Evolutionary conservation across 2,329 filamentous ascomycete species (phyloP).

Genomic region (Coniochaeta prunicola): DNA sequence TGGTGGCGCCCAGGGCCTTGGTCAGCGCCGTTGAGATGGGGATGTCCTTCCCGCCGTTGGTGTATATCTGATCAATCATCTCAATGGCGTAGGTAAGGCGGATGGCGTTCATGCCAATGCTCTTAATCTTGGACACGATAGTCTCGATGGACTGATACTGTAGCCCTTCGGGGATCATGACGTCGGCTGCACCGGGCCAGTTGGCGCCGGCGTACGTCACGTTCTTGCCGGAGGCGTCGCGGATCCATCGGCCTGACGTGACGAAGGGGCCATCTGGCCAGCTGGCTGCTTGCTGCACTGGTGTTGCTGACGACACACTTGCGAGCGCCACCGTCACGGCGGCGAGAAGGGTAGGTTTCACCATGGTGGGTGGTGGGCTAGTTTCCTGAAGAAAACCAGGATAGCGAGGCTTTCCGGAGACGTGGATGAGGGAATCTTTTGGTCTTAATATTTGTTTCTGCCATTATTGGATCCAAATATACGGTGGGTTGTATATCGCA

Average conservation of each 20-base stretch:
- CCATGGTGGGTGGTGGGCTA: not conserved
- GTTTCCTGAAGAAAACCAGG: not conserved
- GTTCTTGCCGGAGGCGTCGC: constrained; percentile 31
- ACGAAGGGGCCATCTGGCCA: constrained; percentile 37
- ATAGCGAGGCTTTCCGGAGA: not conserved
- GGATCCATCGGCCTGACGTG: constrained; percentile 32
- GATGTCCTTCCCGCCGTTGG: constrained; percentile 38
- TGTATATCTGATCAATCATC: constrained; percentile 53
- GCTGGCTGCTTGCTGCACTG: constrained; percentile 6
- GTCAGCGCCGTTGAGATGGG: constrained; percentile 36
- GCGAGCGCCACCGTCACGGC: constrained; percentile 5
- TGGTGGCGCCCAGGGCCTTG: constrained; percentile 38
- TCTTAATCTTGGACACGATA: constrained; percentile 50
- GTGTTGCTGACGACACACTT: constrained; percentile 9
- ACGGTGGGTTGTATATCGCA: not conserved
- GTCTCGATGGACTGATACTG: constrained; percentile 51
- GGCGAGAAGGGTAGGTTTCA: constrained; percentile 11
- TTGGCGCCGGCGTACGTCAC: constrained; percentile 50
- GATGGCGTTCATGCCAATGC: constrained; percentile 55
- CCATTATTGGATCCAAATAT: not conserved
- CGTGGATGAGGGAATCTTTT: not conserved
- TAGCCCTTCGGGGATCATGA: constrained; percentile 59
- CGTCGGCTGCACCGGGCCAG: constrained; percentile 54
- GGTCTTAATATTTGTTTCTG: not conserved
- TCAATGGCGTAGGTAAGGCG: constrained; percentile 57